Percentiles rank a stretch among this genome's conserved stretches.
Conservation (phyloP, 2,329 filamentous ascomycete species). For the Phialophora chinensis region DNA sequence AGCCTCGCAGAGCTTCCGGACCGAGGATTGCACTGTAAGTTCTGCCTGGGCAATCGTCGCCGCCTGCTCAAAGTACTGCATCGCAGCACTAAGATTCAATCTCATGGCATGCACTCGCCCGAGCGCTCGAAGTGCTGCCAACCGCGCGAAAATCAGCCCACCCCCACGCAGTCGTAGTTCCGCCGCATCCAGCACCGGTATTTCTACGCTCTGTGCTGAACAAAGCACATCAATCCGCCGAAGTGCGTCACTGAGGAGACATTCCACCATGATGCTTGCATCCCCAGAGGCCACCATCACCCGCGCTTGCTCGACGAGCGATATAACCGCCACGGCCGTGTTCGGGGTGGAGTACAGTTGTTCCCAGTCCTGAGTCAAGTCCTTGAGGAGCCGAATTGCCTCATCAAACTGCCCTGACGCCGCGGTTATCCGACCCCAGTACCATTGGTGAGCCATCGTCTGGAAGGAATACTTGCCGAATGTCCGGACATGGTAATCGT, state of each 20-base stretch:
- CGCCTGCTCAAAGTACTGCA: constrained; percentile 14
- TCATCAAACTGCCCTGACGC: constrained; percentile 7
- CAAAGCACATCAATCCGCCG: constrained; percentile 17
- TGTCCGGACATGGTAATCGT: constrained; percentile 4
- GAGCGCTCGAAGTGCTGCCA: constrained; percentile 19
- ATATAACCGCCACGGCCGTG: constrained; percentile 10
- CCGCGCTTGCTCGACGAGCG: constrained; percentile 18
- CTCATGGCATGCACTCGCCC: constrained; percentile 23
- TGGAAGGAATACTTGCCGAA: constrained; percentile 23
- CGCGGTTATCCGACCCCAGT: constrained; percentile 10
- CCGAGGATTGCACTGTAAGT: constrained; percentile 3
- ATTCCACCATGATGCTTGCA: constrained; percentile 21
- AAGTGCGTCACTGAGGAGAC: constrained; percentile 17
- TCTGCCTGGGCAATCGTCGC: constrained; percentile 11
- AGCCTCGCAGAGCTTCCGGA: constrained; percentile 18
- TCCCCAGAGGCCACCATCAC: constrained; percentile 14
- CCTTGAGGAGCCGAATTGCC: constrained; percentile 8
- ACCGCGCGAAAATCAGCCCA: constrained; percentile 12
- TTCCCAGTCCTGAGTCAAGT: constrained; percentile 9
- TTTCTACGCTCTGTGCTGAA: constrained; percentile 4
- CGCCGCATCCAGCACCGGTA: constrained; percentile 2
- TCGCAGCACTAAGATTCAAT: constrained; percentile 18
- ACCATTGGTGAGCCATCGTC: constrained; percentile 20
- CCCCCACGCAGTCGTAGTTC: constrained; percentile 9
- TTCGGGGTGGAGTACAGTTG: constrained; percentile 16